Percentiles rank a stretch among this genome's conserved stretches.
Conservation (phyloP, 352 stramenopile species). For the Blastocystis sp. region DNA sequence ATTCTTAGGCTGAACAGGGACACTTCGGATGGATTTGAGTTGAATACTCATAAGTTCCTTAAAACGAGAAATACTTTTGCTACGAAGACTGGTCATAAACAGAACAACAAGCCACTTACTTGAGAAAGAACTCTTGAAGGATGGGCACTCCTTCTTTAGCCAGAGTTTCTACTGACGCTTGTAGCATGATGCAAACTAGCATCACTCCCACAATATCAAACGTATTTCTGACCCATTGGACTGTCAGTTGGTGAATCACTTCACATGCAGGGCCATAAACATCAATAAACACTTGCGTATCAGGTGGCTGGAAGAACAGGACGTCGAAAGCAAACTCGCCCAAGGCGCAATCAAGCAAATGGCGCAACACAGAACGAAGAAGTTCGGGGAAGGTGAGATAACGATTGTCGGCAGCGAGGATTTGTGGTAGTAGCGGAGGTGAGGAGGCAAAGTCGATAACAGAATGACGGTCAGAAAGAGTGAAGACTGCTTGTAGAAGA, state of each 20-base stretch:
- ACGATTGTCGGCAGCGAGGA: background rate
- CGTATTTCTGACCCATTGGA: background rate
- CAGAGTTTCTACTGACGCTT: background rate
- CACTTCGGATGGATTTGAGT: background rate
- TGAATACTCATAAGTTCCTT: constrained; percentile 21
- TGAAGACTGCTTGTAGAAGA: background rate
- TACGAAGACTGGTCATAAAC: background rate
- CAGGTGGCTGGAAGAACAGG: background rate
- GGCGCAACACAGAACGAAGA: constrained; percentile 7
- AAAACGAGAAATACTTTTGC: constrained; percentile 27
- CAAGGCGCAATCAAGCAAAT: constrained; percentile 15
- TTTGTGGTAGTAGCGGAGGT: background rate
- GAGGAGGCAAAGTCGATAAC: constrained; percentile 2
- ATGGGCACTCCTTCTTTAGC: constrained; percentile 36
- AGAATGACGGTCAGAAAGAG: background rate
- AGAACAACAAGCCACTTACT: background rate
- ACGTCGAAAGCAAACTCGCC: constrained; percentile 40
- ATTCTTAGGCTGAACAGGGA: constrained; percentile 25
- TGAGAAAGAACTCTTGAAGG: constrained; percentile 38
- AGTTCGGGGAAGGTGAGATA: background rate
- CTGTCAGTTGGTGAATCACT: background rate
- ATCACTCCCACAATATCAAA: constrained; percentile 25
- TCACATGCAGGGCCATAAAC: background rate
- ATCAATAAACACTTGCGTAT: constrained; percentile 8
- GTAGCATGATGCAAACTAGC: constrained; percentile 28